Evolutionary conservation across 495 filamentous ascomycete species (phyloP).

Genomic region (Neurospora sp.): DNA sequence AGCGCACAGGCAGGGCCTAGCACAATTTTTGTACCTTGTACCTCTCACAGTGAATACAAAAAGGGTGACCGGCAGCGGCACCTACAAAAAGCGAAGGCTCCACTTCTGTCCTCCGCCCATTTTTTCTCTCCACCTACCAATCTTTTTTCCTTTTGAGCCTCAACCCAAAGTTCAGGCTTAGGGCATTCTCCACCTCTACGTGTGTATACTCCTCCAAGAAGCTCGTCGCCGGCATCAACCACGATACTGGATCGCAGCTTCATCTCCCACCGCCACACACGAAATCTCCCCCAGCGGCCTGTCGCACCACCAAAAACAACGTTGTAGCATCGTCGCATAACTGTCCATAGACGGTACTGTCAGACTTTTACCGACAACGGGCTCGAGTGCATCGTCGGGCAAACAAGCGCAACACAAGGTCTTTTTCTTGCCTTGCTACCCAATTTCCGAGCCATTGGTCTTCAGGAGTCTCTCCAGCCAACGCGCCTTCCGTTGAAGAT

Average conservation of each 20-base stretch:
- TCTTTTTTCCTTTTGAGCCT: constrained; percentile 25
- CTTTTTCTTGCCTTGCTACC: constrained; percentile 9
- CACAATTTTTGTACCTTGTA: neutral
- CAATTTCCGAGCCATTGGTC: constrained; percentile 6
- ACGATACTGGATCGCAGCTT: constrained; percentile 12
- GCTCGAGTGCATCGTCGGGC: constrained; percentile 6
- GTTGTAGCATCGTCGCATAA: neutral
- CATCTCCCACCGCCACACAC: constrained; percentile 6
- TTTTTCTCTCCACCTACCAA: constrained; percentile 28
- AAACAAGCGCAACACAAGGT: constrained; percentile 7
- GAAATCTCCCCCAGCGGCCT: neutral
- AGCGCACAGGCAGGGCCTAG: neutral
- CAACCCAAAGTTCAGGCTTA: constrained; percentile 20
- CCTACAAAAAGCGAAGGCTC: neutral
- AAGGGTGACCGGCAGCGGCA: neutral
- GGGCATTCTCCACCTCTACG: constrained; percentile 20
- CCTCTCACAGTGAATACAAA: neutral
- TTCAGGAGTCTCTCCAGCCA: constrained; percentile 3
- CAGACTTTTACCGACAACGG: neutral
- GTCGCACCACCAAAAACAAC: neutral
- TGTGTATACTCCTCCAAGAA: constrained; percentile 6
- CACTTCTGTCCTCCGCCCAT: constrained; percentile 16
- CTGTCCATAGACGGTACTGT: neutral
- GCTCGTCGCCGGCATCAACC: neutral
- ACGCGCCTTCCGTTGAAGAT: constrained; percentile 3